phyloP scores from a whole-genome alignment of 371 early-diverging fungal genomes.

The Mortierella sp. region DNA sequence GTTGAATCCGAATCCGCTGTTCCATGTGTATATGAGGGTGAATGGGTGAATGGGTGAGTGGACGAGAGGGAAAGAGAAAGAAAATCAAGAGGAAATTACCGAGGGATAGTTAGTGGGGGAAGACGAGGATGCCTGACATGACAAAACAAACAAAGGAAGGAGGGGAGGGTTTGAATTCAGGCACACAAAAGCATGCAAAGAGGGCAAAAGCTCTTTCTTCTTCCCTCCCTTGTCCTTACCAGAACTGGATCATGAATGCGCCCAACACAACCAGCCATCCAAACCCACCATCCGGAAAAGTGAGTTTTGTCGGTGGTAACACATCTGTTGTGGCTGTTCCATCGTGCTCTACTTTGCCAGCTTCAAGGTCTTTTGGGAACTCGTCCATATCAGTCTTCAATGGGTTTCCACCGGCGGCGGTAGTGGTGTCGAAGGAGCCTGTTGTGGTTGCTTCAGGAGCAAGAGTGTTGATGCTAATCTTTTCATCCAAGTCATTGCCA shows the following conservation, averaged over 20 bases:
- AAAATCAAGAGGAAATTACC: neutral
- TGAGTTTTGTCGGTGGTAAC: neutral
- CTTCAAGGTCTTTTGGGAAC: neutral
- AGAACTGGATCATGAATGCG: conserved; percentile 68
- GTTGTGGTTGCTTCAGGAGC: neutral
- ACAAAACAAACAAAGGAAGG: neutral
- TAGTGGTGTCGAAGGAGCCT: neutral
- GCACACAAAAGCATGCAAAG: too few species aligned
- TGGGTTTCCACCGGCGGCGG: neutral
- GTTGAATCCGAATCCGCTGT: conserved; percentile 53
- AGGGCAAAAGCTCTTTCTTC: neutral
- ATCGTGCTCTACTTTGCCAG: neutral
- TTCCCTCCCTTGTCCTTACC: conserved; percentile 17
- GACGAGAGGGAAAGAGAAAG: neutral
- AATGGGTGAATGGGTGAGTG: neutral
- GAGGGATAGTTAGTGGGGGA: neutral
- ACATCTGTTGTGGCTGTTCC: neutral
- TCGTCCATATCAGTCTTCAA: neutral
- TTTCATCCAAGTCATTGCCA: neutral
- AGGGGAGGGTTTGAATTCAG: neutral
- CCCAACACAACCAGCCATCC: conserved; percentile 74
- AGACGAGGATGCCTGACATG: neutral
- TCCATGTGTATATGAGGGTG: neutral
- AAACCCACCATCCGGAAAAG: conserved; percentile 64
- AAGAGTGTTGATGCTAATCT: neutral